Evolutionary conservation across 768 basidiomycete genomes (phyloP).

Genomic region (Asterophora lycoperdoides): DNA sequence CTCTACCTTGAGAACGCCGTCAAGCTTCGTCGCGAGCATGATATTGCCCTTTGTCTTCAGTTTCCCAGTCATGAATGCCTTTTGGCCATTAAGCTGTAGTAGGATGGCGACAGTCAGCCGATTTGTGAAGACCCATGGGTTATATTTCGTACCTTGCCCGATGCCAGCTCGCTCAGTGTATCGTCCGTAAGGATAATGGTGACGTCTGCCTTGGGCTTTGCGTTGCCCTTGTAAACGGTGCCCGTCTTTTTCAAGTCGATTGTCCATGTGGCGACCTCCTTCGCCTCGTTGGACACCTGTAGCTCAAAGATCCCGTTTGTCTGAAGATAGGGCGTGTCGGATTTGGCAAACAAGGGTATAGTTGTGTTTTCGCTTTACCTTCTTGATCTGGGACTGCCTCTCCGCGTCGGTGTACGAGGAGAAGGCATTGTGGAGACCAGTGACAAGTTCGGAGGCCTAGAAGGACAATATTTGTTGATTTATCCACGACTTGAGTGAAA

Average conservation of each 20-base stretch:
- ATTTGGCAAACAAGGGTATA: too few species aligned
- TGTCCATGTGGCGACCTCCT: constrained; percentile 77
- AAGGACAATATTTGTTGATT: not conserved
- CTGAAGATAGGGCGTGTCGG: constrained; percentile 30
- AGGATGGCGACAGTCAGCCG: not conserved
- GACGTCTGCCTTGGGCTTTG: constrained; percentile 76
- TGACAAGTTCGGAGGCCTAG: constrained; percentile 67
- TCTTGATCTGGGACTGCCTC: constrained; percentile 68
- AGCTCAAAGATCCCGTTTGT: constrained; percentile 88
- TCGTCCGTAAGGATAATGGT: constrained; percentile 77
- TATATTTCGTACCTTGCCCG: constrained; percentile 52
- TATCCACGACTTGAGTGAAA: too few species aligned
- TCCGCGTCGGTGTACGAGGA: constrained; percentile 52
- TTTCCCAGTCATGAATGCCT: constrained; percentile 94
- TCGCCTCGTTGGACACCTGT: constrained; percentile 67
- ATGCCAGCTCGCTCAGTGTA: constrained; percentile 64
- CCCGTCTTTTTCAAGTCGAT: constrained; percentile 91
- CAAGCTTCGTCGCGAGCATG: constrained; percentile 92
- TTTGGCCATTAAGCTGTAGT: constrained; percentile 77
- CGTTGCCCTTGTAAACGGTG: constrained; percentile 67
- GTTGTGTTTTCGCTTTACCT: constrained; percentile 38
- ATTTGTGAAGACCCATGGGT: not conserved
- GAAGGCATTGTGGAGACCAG: constrained; percentile 49
- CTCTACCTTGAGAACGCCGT: constrained; percentile 72
- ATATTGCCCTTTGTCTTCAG: constrained; percentile 91